phyloP scores from a whole-genome alignment of 2,329 filamentous ascomycete species.

The Ophiostoma tasmaniense region DNA sequence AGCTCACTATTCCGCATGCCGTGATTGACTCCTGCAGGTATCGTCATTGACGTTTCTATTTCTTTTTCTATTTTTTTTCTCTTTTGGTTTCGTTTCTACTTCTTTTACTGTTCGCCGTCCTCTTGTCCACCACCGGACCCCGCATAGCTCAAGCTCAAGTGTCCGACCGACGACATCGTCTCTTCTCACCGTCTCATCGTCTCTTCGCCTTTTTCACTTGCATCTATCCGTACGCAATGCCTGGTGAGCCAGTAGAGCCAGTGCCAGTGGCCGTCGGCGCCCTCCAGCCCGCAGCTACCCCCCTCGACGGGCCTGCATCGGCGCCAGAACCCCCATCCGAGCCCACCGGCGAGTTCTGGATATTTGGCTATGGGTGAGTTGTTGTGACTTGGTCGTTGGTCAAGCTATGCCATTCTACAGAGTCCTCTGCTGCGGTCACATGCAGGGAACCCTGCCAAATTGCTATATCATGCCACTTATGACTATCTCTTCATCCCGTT shows the following conservation, averaged over 20 bases:
- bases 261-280: neutral
- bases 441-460: neutral
- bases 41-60: neutral
- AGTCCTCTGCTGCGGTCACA: neutral
- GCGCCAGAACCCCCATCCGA: too few relatives aligned
- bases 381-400: too few relatives aligned
- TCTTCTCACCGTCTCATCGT: too few relatives aligned
- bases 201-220: too few relatives aligned
- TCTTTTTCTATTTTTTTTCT: neutral
- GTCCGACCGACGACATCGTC: too few relatives aligned
- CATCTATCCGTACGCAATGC: neutral
- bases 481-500: neutral
- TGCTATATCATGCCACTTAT: neutral
- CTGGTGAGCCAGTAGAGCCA: neutral
- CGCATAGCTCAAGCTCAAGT: too few relatives aligned
- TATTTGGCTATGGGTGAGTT: slow-evolving; percentile 86
- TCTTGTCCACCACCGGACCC: neutral
- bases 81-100: neutral
- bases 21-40: neutral
- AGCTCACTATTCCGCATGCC: neutral
- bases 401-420: too few relatives aligned
- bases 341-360: slow-evolving; percentile 64
- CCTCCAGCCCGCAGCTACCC: neutral
- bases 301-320: neutral
- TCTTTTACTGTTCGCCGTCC: neutral